phyloP scores from a whole-genome alignment of 805 yeast genomes.

The Sugiyamaella marilandica region DNA sequence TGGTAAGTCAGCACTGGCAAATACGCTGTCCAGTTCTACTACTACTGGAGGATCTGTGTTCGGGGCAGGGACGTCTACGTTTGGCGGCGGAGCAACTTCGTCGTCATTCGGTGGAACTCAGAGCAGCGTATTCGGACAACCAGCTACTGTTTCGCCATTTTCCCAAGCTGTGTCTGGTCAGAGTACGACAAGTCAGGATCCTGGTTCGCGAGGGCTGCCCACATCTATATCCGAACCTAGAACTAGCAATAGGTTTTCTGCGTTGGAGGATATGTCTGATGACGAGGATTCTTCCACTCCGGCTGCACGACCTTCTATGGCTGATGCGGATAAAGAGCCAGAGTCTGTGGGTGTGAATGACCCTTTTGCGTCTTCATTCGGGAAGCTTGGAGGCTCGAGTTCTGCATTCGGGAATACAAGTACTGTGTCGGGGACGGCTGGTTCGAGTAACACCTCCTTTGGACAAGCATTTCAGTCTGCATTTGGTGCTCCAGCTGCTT shows the following conservation, averaged over 20 bases:
- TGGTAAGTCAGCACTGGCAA: conserved; percentile 14
- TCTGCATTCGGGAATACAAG: conserved; percentile 6
- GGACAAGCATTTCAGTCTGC: conserved; percentile 5
- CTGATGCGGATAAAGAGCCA: no score
- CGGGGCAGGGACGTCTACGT: conserved; percentile 5
- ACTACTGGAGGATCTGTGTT: neutral
- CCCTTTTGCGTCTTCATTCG: neutral
- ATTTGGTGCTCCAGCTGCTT: conserved; percentile 11
- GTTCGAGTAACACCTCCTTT: neutral
- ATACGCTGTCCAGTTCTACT: conserved; percentile 17
- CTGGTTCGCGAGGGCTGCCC: neutral
- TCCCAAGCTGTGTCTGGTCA: neutral
- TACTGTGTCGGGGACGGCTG: neutral
- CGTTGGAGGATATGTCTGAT: neutral
- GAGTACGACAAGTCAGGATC: neutral
- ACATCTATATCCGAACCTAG: neutral
- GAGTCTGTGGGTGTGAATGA: neutral
- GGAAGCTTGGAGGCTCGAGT: neutral
- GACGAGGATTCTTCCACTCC: neutral
- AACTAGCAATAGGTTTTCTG: neutral
- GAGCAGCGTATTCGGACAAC: conserved; percentile 10
- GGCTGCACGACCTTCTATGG: neutral
- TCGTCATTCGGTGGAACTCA: conserved; percentile 2
- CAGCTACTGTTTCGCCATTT: conserved; percentile 4
- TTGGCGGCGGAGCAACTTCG: conserved; percentile 6